Evolutionary conservation across 2,329 filamentous ascomycete species (phyloP).

Genomic region (Alternaria longipes): DNA sequence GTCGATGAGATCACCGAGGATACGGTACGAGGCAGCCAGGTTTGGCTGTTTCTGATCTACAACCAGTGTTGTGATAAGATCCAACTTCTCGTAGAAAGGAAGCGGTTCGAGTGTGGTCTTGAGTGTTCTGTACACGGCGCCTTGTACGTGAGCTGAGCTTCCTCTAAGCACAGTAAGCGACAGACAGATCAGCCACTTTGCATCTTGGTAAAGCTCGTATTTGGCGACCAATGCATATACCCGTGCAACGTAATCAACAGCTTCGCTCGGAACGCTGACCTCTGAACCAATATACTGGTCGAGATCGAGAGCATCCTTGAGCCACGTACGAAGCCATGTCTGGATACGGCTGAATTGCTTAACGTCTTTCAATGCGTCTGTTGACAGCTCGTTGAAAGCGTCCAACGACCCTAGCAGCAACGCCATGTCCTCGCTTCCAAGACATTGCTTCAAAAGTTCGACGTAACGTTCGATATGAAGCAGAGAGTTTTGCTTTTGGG

Average conservation of each 20-base stretch:
- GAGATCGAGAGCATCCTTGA: constrained; percentile 31
- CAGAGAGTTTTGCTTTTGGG: constrained; percentile 33
- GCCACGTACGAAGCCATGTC: constrained; percentile 33
- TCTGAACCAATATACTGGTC: constrained; percentile 27
- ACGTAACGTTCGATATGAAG: constrained; percentile 37
- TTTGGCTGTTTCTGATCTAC: constrained; percentile 14
- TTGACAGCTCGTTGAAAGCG: constrained; percentile 41
- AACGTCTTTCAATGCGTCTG: constrained; percentile 26
- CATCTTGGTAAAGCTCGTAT: constrained; percentile 35
- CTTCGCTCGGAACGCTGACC: constrained; percentile 14
- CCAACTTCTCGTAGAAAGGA: constrained; percentile 30
- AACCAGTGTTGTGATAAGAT: constrained; percentile 27
- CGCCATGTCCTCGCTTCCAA: constrained; percentile 22
- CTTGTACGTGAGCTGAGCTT: constrained; percentile 17
- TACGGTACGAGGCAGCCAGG: constrained; percentile 27
- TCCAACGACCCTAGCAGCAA: constrained; percentile 33
- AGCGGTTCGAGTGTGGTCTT: constrained; percentile 28
- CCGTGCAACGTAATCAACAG: constrained; percentile 30
- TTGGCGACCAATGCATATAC: constrained; percentile 34
- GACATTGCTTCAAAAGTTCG: constrained; percentile 30
- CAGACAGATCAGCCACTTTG: constrained; percentile 33
- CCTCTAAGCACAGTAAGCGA: constrained; percentile 33
- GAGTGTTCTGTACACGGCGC: constrained; percentile 24
- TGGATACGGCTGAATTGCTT: constrained; percentile 27
- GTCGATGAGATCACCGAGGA: constrained; percentile 40